These are phyloP conservation scores for Yamadazyma takamatsuzukensis DNA, from an alignment of 805 yeast species.

Conservation along the genomic window DNA sequence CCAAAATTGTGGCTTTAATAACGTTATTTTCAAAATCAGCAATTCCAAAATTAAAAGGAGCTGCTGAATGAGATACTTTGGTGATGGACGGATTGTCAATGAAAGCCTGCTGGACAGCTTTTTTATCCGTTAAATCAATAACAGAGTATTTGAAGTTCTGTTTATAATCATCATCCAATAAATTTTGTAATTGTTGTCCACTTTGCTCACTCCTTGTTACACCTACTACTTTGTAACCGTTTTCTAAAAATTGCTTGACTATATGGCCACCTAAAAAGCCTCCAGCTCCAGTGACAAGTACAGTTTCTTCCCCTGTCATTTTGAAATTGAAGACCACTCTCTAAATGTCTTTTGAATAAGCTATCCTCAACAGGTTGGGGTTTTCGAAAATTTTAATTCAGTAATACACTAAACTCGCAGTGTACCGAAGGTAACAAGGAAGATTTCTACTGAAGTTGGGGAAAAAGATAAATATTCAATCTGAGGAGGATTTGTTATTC, in stretches of 20 bases:
- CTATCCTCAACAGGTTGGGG: no score
- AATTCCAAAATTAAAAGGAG: constrained; percentile 20
- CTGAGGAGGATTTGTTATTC: no score
- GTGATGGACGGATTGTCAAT: constrained; percentile 21
- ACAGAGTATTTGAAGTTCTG: constrained; percentile 13
- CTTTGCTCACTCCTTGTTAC: constrained; percentile 44
- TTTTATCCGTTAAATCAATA: constrained; percentile 13
- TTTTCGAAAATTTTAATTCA: no score
- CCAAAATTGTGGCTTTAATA: constrained; percentile 24
- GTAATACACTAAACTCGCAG: no score
- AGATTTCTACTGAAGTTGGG: no score
- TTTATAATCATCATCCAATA: constrained; percentile 4
- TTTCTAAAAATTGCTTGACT: constrained; percentile 33
- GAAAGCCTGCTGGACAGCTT: constrained; percentile 23
- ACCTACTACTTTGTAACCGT: constrained; percentile 46
- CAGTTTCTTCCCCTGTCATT: constrained; percentile 13
- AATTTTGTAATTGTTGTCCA: constrained; percentile 29
- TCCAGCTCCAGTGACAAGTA: constrained; percentile 50
- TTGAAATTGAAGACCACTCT: no score
- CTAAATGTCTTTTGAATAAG: no score
- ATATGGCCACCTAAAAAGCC: constrained; percentile 54
- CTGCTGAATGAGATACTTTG: constrained; percentile 25
- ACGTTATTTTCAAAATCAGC: constrained; percentile 17
- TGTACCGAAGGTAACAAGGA: no score
- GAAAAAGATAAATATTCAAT: no score